These are phyloP conservation scores for Cornus controversa DNA, from an alignment of 148 eudicot genomes.

Conservation along the genomic window DNA sequence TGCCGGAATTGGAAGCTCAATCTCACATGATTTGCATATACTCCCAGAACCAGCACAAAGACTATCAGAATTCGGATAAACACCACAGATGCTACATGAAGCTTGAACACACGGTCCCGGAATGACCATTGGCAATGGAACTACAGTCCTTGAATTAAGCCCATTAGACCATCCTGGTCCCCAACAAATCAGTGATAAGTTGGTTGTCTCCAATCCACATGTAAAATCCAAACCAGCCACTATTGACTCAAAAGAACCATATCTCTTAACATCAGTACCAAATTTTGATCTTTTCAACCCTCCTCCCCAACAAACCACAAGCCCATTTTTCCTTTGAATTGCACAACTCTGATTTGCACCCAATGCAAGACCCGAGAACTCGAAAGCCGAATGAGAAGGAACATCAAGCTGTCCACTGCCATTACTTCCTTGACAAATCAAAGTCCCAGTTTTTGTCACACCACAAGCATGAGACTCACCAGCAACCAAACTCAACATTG, in stretches of 20 bases:
- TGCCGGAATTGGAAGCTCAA: background rate
- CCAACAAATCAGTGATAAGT: conserved; percentile 47
- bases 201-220: conserved; percentile 45
- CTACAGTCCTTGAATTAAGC: conserved; percentile 6
- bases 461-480: conserved; percentile 66
- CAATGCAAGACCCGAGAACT: conserved; percentile 42
- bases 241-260: conserved; percentile 31
- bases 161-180: conserved; percentile 50
- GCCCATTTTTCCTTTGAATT: conserved; percentile 32
- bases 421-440: conserved; percentile 55
- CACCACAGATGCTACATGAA: background rate
- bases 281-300: conserved; percentile 14
- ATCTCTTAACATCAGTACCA: background rate
- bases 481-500: conserved; percentile 50
- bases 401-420: conserved; percentile 38
- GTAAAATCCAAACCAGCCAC: conserved; percentile 46
- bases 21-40: background rate
- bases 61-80: background rate
- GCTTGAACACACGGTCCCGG: background rate
- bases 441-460: conserved; percentile 33
- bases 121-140: conserved; percentile 27
- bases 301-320: conserved; percentile 59
- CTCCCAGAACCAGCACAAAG: background rate
- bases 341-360: conserved; percentile 51
- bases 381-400: conserved; percentile 31